Evolutionary conservation across 495 filamentous ascomycete species (phyloP).

Genomic region (Aspergillus baeticus): DNA sequence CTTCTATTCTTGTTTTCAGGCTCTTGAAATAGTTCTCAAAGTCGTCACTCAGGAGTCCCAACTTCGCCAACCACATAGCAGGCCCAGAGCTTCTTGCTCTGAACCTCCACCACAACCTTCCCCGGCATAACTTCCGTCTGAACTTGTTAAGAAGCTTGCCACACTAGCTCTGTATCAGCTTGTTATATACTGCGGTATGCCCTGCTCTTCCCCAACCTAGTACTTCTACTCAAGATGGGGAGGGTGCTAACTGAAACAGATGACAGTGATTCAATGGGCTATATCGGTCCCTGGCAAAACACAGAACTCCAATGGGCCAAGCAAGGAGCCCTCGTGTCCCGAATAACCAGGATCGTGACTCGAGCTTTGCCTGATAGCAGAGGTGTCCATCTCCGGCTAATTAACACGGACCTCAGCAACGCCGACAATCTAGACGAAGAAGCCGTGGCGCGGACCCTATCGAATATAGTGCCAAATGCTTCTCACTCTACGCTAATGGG

Average conservation of each 20-base stretch:
- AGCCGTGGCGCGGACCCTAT: background rate
- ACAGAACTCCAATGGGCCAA: background rate
- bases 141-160: too few relatives aligned
- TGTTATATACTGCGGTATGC: background rate
- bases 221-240: too few relatives aligned
- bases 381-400: background rate
- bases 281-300: background rate
- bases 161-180: background rate
- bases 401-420: background rate
- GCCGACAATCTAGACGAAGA: background rate
- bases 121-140: too few relatives aligned
- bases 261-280: background rate
- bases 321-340: background rate
- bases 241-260: too few relatives aligned
- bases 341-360: background rate
- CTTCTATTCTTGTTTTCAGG: too few relatives aligned
- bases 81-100: too few relatives aligned
- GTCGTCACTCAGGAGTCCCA: too few relatives aligned
- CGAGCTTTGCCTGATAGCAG: too few relatives aligned
- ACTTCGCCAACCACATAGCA: too few relatives aligned
- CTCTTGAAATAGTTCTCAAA: too few relatives aligned
- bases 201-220: too few relatives aligned
- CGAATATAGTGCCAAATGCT: background rate
- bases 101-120: too few relatives aligned
- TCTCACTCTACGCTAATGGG: background rate